phyloP scores from a whole-genome alignment of 1,284 basidiomycete genomes.

The Ceratobasidium sp. region DNA sequence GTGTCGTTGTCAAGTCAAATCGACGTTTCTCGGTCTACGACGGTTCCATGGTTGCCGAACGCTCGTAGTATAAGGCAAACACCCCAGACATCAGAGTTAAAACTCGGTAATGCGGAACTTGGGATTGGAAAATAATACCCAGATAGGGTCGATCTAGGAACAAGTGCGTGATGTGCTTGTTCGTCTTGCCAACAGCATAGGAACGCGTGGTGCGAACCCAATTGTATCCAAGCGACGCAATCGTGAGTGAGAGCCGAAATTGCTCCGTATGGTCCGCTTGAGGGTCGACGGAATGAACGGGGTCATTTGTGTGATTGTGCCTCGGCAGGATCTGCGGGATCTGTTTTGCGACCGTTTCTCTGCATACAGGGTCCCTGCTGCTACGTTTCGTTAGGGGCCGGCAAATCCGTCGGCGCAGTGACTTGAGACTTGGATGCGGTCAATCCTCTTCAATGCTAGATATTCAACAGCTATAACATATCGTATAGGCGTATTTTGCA shows the following conservation, averaged over 20 bases:
- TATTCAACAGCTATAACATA: too few relatives aligned
- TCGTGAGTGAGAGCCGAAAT: constrained; percentile 21
- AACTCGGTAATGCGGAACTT: neutral
- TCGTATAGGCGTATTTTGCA: too few relatives aligned
- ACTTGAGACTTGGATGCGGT: too few relatives aligned
- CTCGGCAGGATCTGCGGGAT: too few relatives aligned
- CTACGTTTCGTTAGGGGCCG: too few relatives aligned
- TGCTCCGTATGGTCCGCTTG: constrained; percentile 3
- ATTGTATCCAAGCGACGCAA: constrained; percentile 12
- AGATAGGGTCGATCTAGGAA: neutral
- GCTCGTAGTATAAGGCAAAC: neutral
- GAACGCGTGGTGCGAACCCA: constrained; percentile 1
- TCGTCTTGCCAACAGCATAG: constrained; percentile 32
- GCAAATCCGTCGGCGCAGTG: too few relatives aligned
- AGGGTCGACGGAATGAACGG: neutral
- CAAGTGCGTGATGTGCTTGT: neutral
- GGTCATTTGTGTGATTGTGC: neutral
- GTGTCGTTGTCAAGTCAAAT: constrained; percentile 32
- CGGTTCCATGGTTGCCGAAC: constrained; percentile 13
- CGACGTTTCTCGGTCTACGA: neutral
- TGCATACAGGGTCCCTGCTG: too few relatives aligned
- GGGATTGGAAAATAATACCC: neutral
- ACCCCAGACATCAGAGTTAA: neutral
- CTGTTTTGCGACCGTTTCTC: too few relatives aligned
- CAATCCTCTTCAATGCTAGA: too few relatives aligned